phyloP scores from a whole-genome alignment of 2,329 filamentous ascomycete genomes.

The Tympanopsis confertula region DNA sequence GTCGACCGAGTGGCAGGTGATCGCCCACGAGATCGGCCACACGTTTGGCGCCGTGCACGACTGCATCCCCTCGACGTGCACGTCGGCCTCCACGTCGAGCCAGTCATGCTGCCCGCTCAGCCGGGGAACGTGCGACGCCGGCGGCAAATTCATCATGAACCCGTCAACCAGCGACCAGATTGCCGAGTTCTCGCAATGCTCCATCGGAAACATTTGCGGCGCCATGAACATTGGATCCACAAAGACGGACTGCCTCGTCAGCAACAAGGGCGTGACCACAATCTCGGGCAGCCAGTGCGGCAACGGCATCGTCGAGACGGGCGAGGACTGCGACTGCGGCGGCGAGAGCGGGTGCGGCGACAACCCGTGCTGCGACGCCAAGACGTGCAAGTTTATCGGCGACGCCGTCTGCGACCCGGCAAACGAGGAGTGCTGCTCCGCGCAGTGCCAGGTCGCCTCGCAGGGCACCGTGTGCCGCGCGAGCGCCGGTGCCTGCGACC shows the following conservation, averaged over 20 bases:
- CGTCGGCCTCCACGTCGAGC: slow-evolving; percentile 36
- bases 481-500: slow-evolving; percentile 73
- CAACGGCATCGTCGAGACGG: slow-evolving; percentile 89
- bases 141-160: slow-evolving; percentile 86
- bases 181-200: slow-evolving; percentile 74
- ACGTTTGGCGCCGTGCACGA: slow-evolving; percentile 96
- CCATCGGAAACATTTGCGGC: slow-evolving; percentile 86
- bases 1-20: slow-evolving; percentile 81
- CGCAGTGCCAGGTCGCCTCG: slow-evolving; percentile 53
- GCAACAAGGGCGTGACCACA: slow-evolving; percentile 72
- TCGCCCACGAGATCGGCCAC: slow-evolving; percentile 87
- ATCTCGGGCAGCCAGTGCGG: slow-evolving; percentile 80
- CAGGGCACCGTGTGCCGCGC: slow-evolving; percentile 67
- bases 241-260: slow-evolving; percentile 65
- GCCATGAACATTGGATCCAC: slow-evolving; percentile 69
- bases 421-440: slow-evolving; percentile 73
- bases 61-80: slow-evolving; percentile 61
- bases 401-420: slow-evolving; percentile 67
- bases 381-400: slow-evolving; percentile 72
- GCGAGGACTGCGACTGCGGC: slow-evolving; percentile 93
- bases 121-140: slow-evolving; percentile 57
- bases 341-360: slow-evolving; percentile 58
- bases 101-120: slow-evolving; percentile 72
- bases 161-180: slow-evolving; percentile 69
- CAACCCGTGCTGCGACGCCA: slow-evolving; percentile 74